These are phyloP conservation scores for Phytophthora quininea DNA, from an alignment of 352 stramenopile genomes.

Conservation along the genomic window DNA sequence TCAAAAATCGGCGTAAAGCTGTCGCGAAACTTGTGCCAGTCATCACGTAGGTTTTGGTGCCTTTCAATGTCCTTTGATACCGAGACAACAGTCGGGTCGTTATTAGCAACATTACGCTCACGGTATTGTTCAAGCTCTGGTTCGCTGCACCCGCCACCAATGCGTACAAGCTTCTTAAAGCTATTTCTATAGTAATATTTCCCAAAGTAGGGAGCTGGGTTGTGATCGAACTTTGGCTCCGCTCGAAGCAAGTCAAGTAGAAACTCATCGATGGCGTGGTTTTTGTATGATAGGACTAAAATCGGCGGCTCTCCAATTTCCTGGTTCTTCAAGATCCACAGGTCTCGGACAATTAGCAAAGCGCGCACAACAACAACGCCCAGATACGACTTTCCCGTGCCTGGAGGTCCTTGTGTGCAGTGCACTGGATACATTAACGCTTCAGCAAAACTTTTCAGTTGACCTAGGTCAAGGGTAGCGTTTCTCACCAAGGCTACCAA, in stretches of 20 bases:
- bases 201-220: conserved; percentile 13
- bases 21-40: conserved; percentile 45
- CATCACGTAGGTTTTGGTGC: conserved; percentile 37
- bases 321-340: conserved; percentile 73
- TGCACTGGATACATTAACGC: conserved; percentile 80
- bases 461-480: conserved; percentile 69
- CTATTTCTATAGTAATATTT: conserved; percentile 29
- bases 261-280: conserved; percentile 90
- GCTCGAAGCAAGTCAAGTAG: conserved; percentile 74
- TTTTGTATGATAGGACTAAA: conserved; percentile 89
- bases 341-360: conserved; percentile 70
- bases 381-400: conserved; percentile 92
- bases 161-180: conserved; percentile 61
- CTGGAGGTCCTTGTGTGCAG: conserved; percentile 86
- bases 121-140: conserved; percentile 53
- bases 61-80: conserved; percentile 37
- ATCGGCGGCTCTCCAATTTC: conserved; percentile 79
- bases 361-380: conserved; percentile 84
- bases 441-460: conserved; percentile 79
- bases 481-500: conserved; percentile 51
- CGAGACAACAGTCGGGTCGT: conserved; percentile 30
- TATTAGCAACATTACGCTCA: conserved; percentile 39
- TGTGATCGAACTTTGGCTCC: conserved; percentile 43
- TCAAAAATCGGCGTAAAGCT: conserved; percentile 37
- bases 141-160: conserved; percentile 74